These are phyloP conservation scores for Quercus dentata DNA, from an alignment of 306 rosid species.

Conservation along the genomic window DNA sequence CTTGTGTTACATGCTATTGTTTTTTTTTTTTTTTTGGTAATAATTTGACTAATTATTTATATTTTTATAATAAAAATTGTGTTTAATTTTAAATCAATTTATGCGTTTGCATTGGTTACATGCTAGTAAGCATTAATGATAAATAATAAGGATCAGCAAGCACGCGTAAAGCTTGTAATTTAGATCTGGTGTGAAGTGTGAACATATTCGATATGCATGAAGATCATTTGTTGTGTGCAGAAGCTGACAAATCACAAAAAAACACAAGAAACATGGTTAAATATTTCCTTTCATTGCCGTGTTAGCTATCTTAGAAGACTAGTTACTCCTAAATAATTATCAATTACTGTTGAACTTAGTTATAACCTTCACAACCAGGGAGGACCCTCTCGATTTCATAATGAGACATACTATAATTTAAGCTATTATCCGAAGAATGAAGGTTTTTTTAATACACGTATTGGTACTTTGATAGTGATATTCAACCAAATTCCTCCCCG, in stretches of 20 bases:
- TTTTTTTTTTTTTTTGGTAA: no score
- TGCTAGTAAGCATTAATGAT: no score
- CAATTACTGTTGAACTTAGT: not conserved
- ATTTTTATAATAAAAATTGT: no score
- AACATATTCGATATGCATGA: not conserved
- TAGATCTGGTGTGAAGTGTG: no score
- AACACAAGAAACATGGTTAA: not conserved
- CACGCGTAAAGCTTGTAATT: no score
- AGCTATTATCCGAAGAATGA: not conserved
- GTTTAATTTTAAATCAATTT: no score
- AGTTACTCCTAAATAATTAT: not conserved
- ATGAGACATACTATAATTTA: not conserved
- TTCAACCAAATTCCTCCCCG: conserved; percentile 11
- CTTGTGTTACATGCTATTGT: no score
- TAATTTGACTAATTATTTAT: no score
- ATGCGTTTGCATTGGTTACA: no score
- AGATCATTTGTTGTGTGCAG: not conserved
- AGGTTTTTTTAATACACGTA: not conserved
- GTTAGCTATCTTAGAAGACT: not conserved
- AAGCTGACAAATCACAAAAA: not conserved
- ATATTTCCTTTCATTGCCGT: not conserved
- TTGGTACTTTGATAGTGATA: conserved; percentile 13
- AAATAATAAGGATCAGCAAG: no score
- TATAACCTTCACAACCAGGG: not conserved
- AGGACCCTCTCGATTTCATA: not conserved